A percentile compares a stretch with the other conserved stretches of the same genome.
Evolutionary conservation across 202 grass and related monocot genomes (phyloP).

Genomic region (Digitaria exilis): DNA sequence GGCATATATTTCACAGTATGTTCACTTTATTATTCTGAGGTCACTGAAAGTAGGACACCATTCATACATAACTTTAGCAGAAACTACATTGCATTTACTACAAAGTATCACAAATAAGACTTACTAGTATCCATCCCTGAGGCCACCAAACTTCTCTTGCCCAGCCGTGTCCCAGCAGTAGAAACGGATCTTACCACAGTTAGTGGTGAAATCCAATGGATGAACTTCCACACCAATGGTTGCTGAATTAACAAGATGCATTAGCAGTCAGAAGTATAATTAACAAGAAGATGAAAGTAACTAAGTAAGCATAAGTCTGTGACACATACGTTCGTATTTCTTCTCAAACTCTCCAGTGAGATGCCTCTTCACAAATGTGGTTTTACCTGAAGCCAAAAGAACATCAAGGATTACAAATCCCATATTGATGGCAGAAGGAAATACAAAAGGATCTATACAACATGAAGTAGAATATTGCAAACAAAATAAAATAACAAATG

Average conservation of each 20-base stretch:
- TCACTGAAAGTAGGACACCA: neutral
- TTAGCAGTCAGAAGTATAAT: neutral
- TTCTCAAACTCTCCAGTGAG: slow-evolving; percentile 90
- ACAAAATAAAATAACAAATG: neutral
- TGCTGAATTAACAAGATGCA: slow-evolving; percentile 41
- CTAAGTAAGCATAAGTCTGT: neutral
- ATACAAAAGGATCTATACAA: neutral
- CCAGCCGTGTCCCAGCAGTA: slow-evolving; percentile 93
- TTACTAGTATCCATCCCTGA: slow-evolving; percentile 95
- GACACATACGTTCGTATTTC: slow-evolving; percentile 69
- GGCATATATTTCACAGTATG: neutral
- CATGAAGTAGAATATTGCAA: neutral
- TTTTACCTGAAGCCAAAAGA: slow-evolving; percentile 57
- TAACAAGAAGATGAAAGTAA: neutral
- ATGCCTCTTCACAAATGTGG: slow-evolving; percentile 92
- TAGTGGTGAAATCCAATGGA: slow-evolving; percentile 80
- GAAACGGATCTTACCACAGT: slow-evolving; percentile 85
- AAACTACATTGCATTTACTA: neutral
- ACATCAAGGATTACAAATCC: neutral
- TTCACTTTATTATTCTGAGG: neutral
- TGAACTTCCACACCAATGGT: slow-evolving; percentile 92
- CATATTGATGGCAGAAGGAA: neutral
- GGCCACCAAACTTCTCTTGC: slow-evolving; percentile 86
- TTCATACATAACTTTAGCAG: neutral
- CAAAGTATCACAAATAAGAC: neutral